Base-by-base conservation (phyloP, 1,284 basidiomycete species). In the Ceratobasidium sp. region DNA sequence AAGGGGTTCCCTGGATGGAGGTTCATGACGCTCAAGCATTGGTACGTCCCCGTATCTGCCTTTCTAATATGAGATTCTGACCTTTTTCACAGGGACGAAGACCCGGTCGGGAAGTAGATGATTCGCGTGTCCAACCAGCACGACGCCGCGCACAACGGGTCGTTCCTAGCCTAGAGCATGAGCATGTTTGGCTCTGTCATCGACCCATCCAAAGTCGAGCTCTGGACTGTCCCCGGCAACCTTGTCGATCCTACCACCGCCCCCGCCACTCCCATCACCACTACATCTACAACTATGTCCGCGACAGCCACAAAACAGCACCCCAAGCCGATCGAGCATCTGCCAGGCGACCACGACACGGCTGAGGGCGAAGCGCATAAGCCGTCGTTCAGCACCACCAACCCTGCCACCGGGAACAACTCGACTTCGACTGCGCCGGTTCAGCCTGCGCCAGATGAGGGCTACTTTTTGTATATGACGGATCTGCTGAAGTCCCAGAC, bases 1-100 rank as follows among this genome's bases (percentile, higher is more conserved):
- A 89, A 88, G 12, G 98, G 98, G 5, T 98, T 90, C 84, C 91
- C 91, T 40, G 97, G 96, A 0, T 99, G 98, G 98, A 94, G 91
- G 26, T 99, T 99, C 84, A 99, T 99, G 97, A 91, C 92, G 38
- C 91, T 99, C 77, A 99, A 99, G 86, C 98, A 99, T 84, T 99
- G 98, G 98, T 96, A 78, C n/a, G n/a, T n/a, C n/a, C n/a, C n/a
- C n/a, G n/a, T n/a, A n/a, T n/a, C n/a, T n/a, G n/a, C n/a, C n/a
- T n/a, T n/a, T n/a, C n/a, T n/a, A n/a, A n/a, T n/a, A n/a, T n/a
- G n/a, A n/a, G n/a, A n/a, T n/a, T n/a, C n/a, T n/a, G n/a, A n/a
- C n/a, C 26, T 54, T 20, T 15, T 5, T 28, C 50, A 57, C 81
- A 97, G 96, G 96, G 96, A 94, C 66, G 98, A 99, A 86, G 89